Conservation (phyloP, 768 basidiomycete genomes). For the Lactifluus pinguis region DNA sequence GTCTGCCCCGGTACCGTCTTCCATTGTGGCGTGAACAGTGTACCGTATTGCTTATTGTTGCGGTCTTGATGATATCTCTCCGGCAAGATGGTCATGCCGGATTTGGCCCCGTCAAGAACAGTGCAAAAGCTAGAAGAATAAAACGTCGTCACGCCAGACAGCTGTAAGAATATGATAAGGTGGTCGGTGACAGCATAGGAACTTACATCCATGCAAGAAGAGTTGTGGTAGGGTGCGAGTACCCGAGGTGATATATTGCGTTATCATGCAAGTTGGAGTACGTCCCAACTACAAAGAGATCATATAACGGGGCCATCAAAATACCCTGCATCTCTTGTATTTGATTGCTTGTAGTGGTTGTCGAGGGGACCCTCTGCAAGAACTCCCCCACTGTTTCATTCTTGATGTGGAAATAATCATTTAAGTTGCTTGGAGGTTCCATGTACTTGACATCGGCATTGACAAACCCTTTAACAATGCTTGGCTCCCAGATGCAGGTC, state of each 20-base stretch:
- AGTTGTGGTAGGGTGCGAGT: conserved; percentile 38
- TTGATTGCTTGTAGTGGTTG: conserved; percentile 21
- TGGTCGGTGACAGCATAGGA: no score
- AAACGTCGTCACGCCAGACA: not conserved
- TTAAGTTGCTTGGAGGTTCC: conserved; percentile 38
- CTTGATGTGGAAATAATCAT: conserved; percentile 33
- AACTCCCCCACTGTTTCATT: conserved; percentile 40
- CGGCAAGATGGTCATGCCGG: conserved; percentile 38
- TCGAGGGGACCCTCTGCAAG: conserved; percentile 22
- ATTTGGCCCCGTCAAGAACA: conserved; percentile 53
- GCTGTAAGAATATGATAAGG: not conserved
- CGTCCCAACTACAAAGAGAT: conserved; percentile 39
- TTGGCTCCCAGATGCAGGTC: conserved; percentile 47
- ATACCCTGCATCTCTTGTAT: conserved; percentile 37
- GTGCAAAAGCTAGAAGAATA: conserved; percentile 36
- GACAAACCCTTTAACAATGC: conserved; percentile 45
- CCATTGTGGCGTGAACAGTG: conserved; percentile 24
- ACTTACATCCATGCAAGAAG: conserved; percentile 47
- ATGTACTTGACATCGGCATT: conserved; percentile 44
- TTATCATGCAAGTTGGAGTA: conserved; percentile 49
- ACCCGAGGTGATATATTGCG: conserved; percentile 45
- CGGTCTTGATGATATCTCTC: conserved; percentile 23
- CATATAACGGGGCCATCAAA: conserved; percentile 41
- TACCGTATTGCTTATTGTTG: conserved; percentile 19
- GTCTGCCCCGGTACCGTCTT: conserved; percentile 5